A percentile compares a stretch with the other conserved stretches of the same genome.
Conservation (phyloP, 2,329 filamentous ascomycete genomes). For the Phyllosticta citrichinensis region DNA sequence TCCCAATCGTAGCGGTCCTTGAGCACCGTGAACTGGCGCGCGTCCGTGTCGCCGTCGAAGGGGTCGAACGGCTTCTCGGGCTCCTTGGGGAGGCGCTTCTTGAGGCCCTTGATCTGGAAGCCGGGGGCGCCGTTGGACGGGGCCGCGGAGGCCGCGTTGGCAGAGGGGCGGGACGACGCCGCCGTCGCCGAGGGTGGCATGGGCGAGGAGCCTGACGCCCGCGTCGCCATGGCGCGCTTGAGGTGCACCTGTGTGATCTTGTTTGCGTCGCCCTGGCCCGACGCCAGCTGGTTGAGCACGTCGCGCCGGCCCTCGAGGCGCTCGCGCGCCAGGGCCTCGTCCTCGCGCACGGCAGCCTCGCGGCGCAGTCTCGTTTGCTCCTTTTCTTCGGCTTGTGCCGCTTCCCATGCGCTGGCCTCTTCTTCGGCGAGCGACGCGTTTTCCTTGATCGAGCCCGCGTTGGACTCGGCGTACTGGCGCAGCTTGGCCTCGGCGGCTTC, state of each 20-base stretch:
- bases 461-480: slow-evolving; percentile 62
- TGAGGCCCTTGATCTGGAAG: slow-evolving; percentile 70
- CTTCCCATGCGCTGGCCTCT: slow-evolving; percentile 38
- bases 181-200: slow-evolving; percentile 11
- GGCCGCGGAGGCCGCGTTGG: slow-evolving; percentile 6
- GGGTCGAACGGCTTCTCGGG: slow-evolving; percentile 76
- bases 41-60: slow-evolving; percentile 65
- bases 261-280: slow-evolving; percentile 51
- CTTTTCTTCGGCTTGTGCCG: slow-evolving; percentile 47
- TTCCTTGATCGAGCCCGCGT: slow-evolving; percentile 48
- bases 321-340: slow-evolving; percentile 54
- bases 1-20: slow-evolving; percentile 63
- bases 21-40: slow-evolving; percentile 56
- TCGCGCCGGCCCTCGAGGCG: slow-evolving; percentile 56
- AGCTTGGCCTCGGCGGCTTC: slow-evolving; percentile 52
- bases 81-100: slow-evolving; percentile 49
- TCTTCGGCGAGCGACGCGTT: slow-evolving; percentile 40
- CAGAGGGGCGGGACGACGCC: slow-evolving; percentile 6
- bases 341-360: slow-evolving; percentile 54
- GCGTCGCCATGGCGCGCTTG: slow-evolving; percentile 53
- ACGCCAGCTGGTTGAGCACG: slow-evolving; percentile 59
- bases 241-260: slow-evolving; percentile 49
- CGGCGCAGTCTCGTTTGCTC: slow-evolving; percentile 56
- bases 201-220: slow-evolving; percentile 30
- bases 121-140: slow-evolving; percentile 20